Evolutionary conservation across 208 protist genomes (phyloP).

Genomic region (Acanthamoeba castellanii): DNA sequence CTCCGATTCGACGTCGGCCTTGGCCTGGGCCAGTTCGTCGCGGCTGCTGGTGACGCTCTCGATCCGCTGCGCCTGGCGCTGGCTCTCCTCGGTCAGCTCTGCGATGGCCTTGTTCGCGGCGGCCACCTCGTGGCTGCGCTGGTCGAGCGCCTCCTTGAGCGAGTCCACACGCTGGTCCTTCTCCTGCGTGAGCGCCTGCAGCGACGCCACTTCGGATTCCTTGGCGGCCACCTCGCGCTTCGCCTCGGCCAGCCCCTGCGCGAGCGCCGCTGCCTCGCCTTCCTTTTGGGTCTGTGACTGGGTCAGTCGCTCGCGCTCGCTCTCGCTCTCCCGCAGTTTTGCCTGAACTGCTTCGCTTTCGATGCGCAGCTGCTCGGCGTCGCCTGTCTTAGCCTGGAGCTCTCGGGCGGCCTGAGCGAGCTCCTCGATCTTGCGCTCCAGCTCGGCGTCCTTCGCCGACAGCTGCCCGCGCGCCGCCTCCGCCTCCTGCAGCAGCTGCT

Average conservation of each 20-base stretch:
- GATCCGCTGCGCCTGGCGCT: not conserved
- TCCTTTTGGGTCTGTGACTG: not conserved
- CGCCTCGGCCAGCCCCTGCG: no score
- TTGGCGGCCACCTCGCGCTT: not conserved
- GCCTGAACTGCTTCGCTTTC: not conserved
- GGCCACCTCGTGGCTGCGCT: no score
- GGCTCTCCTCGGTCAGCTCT: not conserved
- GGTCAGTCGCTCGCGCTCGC: not conserved
- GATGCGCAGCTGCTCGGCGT: not conserved
- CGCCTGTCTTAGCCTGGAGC: not conserved
- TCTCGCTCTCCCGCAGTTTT: not conserved
- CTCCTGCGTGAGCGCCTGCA: not conserved
- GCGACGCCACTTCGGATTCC: no score
- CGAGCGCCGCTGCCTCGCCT: not conserved
- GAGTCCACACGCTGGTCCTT: not conserved
- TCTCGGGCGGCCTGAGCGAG: not conserved
- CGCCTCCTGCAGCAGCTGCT: not conserved
- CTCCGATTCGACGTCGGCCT: not conserved
- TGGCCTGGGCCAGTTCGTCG: not conserved
- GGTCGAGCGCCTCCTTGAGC: no score
- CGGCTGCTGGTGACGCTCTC: not conserved
- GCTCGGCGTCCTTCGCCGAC: not conserved
- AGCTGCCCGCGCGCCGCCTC: not conserved
- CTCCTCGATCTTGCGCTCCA: not conserved
- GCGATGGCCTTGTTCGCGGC: not conserved